Evolutionary conservation across 768 basidiomycete species (phyloP), one percentile per base, ranked within the genome.

Genomic region (Lyophyllum semitale): DNA sequence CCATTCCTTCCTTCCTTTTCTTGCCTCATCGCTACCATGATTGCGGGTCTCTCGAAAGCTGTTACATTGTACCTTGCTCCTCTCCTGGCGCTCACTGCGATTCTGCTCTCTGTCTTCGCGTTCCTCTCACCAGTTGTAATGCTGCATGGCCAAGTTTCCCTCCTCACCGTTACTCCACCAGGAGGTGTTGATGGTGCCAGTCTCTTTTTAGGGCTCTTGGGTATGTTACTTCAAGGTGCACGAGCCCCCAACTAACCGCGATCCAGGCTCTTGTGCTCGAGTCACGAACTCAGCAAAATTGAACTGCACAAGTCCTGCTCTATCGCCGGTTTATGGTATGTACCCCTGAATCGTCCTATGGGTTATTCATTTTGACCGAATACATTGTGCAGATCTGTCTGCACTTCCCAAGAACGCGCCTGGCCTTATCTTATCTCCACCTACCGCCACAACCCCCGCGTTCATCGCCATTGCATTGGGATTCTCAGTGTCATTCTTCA

Each of bases 331-430:
- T 43, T 92, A 89, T 61, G 83, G 91, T 89, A 58, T 47, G 80
- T 69, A 13, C 18, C 22, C 44, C 45, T 15, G 48, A 45, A 30
- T 20, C 15, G 23, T n/a, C n/a, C n/a, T n/a, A n/a, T n/a, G n/a
- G n/a, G n/a, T n/a, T n/a, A n/a, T n/a, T n/a, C n/a, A n/a, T n/a
- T n/a, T n/a, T n/a, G n/a, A n/a, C n/a, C n/a, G n/a, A n/a, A n/a
- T n/a, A n/a, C n/a, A n/a, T n/a, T n/a, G n/a, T n/a, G n/a, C 29
- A 92, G 90, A 91, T 64, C 69, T 87, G n/a, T 81, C 84, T 4
- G 81, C 77, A 6, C 78, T 93, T 42, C 84, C 87, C 0, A 58
- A 60, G 11, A 81, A 79, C 47, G 78, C 84, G 0, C 85, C 89
- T 0, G 72, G 73, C 40, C 71, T 83, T 35, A 64, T 84, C 7